phyloP scores from a whole-genome alignment of 768 basidiomycete genomes.

The Pleurotus djamor region DNA sequence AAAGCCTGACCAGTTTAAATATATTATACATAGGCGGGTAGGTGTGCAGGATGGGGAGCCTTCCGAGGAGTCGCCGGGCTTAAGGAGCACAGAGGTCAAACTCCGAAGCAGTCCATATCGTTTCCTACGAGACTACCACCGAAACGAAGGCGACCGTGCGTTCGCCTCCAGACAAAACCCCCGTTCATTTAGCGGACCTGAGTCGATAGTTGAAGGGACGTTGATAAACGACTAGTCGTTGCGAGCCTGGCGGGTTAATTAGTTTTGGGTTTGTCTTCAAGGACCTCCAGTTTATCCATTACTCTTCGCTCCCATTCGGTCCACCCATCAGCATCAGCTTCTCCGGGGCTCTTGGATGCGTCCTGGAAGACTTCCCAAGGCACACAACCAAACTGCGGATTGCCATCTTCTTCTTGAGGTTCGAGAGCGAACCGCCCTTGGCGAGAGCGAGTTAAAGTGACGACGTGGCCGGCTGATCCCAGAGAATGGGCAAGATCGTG shows the following conservation, averaged over 20 bases:
- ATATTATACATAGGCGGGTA: too few species aligned
- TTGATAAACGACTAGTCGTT: too few species aligned
- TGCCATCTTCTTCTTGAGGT: conserved; percentile 33
- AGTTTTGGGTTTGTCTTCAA: conserved; percentile 28
- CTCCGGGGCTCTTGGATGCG: conserved; percentile 52
- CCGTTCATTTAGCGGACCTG: too few species aligned
- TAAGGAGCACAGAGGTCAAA: not conserved
- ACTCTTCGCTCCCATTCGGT: conserved; percentile 82
- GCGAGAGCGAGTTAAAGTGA: conserved; percentile 82
- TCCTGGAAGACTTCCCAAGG: conserved; percentile 74
- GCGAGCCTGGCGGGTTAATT: not conserved
- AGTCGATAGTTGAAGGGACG: not conserved
- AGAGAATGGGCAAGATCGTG: conserved; percentile 88
- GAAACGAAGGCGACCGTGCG: too few species aligned
- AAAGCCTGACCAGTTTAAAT: too few species aligned
- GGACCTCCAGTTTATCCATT: conserved; percentile 60
- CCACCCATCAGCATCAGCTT: conserved; percentile 67
- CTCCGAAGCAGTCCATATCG: not conserved
- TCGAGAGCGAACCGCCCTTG: conserved; percentile 79
- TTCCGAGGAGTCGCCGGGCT: not conserved
- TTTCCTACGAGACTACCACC: too few species aligned
- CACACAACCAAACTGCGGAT: conserved; percentile 42
- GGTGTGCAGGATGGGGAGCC: not conserved
- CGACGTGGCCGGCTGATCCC: conserved; percentile 91
- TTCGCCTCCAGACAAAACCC: too few species aligned